These are phyloP conservation scores for Phyllosticta citrichinensis DNA, from an alignment of 2,329 filamentous ascomycete species.

Conservation along the genomic window DNA sequence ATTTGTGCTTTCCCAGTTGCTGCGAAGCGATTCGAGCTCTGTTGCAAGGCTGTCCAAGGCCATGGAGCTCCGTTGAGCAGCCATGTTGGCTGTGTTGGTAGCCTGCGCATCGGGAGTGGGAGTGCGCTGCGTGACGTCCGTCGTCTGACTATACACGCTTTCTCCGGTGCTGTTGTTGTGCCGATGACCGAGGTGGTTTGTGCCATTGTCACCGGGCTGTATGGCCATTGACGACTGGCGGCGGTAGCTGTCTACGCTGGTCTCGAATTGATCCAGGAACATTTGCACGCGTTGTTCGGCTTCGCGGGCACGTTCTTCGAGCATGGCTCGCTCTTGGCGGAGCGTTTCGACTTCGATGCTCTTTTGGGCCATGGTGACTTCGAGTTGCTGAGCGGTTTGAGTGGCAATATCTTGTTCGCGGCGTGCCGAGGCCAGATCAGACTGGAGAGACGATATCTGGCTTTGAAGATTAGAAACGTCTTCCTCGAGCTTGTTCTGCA, in stretches of 20 bases:
- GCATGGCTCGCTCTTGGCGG: constrained; percentile 66
- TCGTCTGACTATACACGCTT: constrained; percentile 35
- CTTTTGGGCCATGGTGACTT: constrained; percentile 42
- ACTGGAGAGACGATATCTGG: constrained; percentile 57
- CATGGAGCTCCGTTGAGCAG: constrained; percentile 45
- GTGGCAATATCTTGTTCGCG: constrained; percentile 60
- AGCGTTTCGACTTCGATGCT: constrained; percentile 68
- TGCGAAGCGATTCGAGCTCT: constrained; percentile 82
- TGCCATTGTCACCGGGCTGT: background rate
- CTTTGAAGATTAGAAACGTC: constrained; percentile 60
- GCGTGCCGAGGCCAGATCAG: constrained; percentile 57
- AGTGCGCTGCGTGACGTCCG: constrained; percentile 23
- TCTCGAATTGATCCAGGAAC: constrained; percentile 87
- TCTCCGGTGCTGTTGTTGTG: constrained; percentile 53
- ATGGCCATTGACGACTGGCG: constrained; percentile 49
- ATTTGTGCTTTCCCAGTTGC: constrained; percentile 91
- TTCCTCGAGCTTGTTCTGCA: constrained; percentile 59
- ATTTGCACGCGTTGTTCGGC: constrained; percentile 90
- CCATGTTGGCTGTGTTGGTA: constrained; percentile 15
- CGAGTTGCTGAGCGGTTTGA: constrained; percentile 41
- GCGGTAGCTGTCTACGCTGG: constrained; percentile 88
- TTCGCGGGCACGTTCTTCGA: constrained; percentile 77
- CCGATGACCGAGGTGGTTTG: constrained; percentile 35
- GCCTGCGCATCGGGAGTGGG: constrained; percentile 25
- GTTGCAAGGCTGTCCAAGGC: constrained; percentile 85